Conservation (phyloP, 495 filamentous ascomycete genomes). For the Cladorrhinum samala region DNA sequence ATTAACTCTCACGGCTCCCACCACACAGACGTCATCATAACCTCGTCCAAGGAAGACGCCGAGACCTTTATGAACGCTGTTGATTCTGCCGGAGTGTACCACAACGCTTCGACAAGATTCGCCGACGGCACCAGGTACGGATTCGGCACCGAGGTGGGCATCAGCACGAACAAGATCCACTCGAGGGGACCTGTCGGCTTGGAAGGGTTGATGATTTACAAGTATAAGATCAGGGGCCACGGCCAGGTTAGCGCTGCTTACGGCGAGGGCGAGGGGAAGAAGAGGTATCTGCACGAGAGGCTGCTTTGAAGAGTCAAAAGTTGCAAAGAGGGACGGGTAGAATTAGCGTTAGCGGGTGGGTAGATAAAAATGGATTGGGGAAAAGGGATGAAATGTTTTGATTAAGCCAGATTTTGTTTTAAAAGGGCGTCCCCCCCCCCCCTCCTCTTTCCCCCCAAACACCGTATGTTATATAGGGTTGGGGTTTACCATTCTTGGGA, state of each 20-base stretch:
- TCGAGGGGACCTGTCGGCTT: conserved; percentile 87
- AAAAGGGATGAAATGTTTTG: too few species aligned
- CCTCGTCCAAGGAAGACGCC: conserved; percentile 56
- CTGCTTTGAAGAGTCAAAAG: conserved; percentile 32
- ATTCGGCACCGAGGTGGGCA: conserved; percentile 96
- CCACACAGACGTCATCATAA: conserved; percentile 91
- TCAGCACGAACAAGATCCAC: conserved; percentile 98
- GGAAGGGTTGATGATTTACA: conserved; percentile 93
- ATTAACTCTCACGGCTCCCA: conserved; percentile 90
- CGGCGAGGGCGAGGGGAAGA: conserved; percentile 60
- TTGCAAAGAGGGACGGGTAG: conserved; percentile 6
- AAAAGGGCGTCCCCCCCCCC: too few species aligned
- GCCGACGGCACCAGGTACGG: conserved; percentile 96
- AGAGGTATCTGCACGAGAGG: conserved; percentile 62
- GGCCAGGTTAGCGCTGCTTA: conserved; percentile 75
- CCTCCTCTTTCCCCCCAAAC: too few species aligned
- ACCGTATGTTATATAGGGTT: too few species aligned
- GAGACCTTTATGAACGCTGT: conserved; percentile 74
- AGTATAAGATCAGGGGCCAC: conserved; percentile 77
- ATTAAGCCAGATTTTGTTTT: too few species aligned
- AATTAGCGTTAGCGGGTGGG: too few species aligned
- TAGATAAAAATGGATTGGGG: not conserved
- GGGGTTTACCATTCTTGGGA: too few species aligned
- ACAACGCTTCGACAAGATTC: conserved; percentile 92
- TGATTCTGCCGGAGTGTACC: conserved; percentile 90